These are phyloP conservation scores for Hippophae tibetana DNA, from an alignment of 306 rosid genomes.

Conservation along the genomic window DNA sequence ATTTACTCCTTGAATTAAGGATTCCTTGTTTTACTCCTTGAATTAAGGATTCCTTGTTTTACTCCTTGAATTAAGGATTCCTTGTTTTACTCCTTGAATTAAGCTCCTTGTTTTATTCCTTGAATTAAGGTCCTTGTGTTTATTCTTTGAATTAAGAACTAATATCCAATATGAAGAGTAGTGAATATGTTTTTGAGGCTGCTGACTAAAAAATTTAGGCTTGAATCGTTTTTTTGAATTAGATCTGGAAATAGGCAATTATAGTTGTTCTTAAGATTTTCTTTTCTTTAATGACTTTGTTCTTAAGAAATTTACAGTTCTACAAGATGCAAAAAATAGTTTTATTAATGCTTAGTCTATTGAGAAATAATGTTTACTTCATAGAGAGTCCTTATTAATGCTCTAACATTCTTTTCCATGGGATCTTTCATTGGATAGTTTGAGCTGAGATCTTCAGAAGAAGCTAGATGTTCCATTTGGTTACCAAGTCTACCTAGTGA, in stretches of 20 bases:
- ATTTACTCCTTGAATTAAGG: no score
- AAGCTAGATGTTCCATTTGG: not conserved
- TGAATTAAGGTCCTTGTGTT: no score
- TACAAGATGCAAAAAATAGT: not conserved
- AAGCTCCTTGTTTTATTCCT: no score
- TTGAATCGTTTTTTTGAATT: not conserved
- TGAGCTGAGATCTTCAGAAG: not conserved
- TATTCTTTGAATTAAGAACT: no score
- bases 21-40: no score
- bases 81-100: no score
- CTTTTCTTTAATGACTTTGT: no score
- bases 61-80: no score
- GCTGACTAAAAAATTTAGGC: not conserved
- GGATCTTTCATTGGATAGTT: not conserved
- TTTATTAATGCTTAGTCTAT: not conserved
- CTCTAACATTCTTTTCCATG: not conserved
- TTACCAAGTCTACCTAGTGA: not conserved
- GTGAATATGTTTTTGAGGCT: not conserved
- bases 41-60: no score
- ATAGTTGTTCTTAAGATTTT: not conserved
- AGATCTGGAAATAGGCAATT: conserved; percentile 5
- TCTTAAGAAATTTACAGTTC: not conserved
- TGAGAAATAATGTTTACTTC: not conserved
- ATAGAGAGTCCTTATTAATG: conserved; percentile 10
- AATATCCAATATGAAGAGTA: no score